Evolutionary conservation across 2,329 filamentous ascomycete genomes (phyloP).

Genomic region (Macrophomina phaseolina): DNA sequence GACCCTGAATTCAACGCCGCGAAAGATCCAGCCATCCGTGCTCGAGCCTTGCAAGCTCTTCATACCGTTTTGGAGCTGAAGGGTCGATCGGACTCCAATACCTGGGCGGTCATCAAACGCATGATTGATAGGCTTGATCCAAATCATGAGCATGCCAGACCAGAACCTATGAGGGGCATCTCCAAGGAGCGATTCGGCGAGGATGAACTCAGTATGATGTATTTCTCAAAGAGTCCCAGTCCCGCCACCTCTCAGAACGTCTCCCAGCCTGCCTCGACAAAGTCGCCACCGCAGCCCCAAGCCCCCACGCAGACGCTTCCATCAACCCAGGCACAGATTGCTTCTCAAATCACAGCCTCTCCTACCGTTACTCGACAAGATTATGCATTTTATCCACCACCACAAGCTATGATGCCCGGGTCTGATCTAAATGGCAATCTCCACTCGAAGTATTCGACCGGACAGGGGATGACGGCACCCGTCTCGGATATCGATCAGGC

Average conservation of each 20-base stretch:
- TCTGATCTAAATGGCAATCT: conserved; percentile 13
- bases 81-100: conserved; percentile 40
- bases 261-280: not conserved
- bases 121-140: conserved; percentile 46
- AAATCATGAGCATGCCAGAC: conserved; percentile 32
- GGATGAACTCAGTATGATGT: conserved; percentile 20
- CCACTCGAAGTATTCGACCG: conserved; percentile 22
- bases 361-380: conserved; percentile 6
- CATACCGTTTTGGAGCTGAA: conserved; percentile 41
- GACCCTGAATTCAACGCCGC: conserved; percentile 43
- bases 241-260: not conserved
- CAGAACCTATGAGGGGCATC: conserved; percentile 8
- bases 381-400: conserved; percentile 9
- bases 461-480: conserved; percentile 26
- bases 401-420: not conserved
- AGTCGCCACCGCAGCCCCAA: conserved; percentile 9
- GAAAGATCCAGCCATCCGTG: conserved; percentile 31
- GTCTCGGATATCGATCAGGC: conserved; percentile 26
- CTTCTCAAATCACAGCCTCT: not conserved
- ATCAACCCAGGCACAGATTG: not conserved
- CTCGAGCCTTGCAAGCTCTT: conserved; percentile 39
- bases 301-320: not conserved
- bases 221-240: conserved; percentile 22
- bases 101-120: conserved; percentile 44
- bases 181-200: conserved; percentile 17